phyloP scores from a whole-genome alignment of 2,329 filamentous ascomycete species.

The Neofusicoccum parvum region DNA sequence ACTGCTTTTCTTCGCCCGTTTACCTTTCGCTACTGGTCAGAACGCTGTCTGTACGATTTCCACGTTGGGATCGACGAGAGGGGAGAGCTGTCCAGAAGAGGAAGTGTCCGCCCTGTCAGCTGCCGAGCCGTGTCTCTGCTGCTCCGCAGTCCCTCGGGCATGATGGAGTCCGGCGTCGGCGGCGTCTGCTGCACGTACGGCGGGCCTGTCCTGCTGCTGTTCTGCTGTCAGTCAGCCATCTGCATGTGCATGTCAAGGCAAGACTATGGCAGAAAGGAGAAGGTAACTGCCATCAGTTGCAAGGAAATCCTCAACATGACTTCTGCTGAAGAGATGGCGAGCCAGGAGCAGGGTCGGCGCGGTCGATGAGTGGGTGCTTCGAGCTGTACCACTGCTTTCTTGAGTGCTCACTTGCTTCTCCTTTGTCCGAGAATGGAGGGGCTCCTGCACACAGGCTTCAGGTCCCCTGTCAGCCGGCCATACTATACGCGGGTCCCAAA shows the following conservation, averaged over 20 bases:
- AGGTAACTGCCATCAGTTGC: not conserved
- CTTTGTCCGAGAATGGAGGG: not conserved
- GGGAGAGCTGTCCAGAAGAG: too few species aligned
- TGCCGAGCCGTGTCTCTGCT: too few species aligned
- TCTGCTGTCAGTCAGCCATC: not conserved
- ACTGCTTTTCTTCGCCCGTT: too few species aligned
- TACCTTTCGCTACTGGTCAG: too few species aligned
- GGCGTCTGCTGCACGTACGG: too few species aligned
- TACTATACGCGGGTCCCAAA: not conserved
- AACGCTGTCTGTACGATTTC: too few species aligned
- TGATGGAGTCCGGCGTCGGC: too few species aligned
- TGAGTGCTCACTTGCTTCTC: not conserved
- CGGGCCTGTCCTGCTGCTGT: not conserved
- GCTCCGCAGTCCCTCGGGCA: too few species aligned
- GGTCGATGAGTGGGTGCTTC: not conserved
- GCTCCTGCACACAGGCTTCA: not conserved
- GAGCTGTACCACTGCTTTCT: not conserved
- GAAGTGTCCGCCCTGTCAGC: too few species aligned
- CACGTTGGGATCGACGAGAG: too few species aligned
- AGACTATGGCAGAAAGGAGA: not conserved
- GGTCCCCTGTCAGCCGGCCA: not conserved
- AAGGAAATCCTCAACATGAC: not conserved
- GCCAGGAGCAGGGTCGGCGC: not conserved
- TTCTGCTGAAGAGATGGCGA: not conserved
- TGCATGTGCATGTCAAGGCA: not conserved